Evolutionary conservation across 257 asterid genomes (phyloP), one percentile per base, ranked within the genome.

Genomic region (Datura wrightii): DNA sequence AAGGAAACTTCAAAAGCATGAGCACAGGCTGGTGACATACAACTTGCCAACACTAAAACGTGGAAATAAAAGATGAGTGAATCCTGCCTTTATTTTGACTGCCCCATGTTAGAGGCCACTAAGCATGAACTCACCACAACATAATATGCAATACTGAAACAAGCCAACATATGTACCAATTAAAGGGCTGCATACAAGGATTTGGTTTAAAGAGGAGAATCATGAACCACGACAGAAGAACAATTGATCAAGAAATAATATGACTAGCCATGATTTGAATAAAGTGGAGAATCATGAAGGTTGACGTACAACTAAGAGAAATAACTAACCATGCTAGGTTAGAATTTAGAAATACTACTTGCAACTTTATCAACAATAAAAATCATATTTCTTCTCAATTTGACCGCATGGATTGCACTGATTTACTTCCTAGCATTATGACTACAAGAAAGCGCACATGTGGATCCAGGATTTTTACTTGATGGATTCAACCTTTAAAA

Each of bases 1-100:
- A 48, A 52, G 62, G 24, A 50, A 46, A 74, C 60, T 74, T 6
- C 81, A 48, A 50, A 46, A 74, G 59, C 60, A 78, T 76, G 82
- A 50, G 10, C 81, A 74, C n/a, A 46, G 37, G 80, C 56, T 44
- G 39, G 80, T 48, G 59, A 7, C 81, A 74, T 24, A 31, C 63
- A 50, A 8, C 15, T 78, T 52, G 31, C 52, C 50, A 69, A 67
- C 16, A 69, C 78, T 69, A 39, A 69, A 69, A 69, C 2, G 18
- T 69, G 52, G 78, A 69, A 16, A 69, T 3, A 39, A 39, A 69
- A 69, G 0, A 69, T 8, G 19, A 69, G 78, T 0, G 6, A 69
- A 8, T 39, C 53, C 53, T 0, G 34, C 78, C 60, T 74, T 48
- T 19, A 72, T 50, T 46, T 48, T 48, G 10, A 74, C 81, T 24